These are phyloP conservation scores for Eimeria brunetti DNA, from an alignment of 169 alveolate species.

Conservation along the genomic window DNA sequence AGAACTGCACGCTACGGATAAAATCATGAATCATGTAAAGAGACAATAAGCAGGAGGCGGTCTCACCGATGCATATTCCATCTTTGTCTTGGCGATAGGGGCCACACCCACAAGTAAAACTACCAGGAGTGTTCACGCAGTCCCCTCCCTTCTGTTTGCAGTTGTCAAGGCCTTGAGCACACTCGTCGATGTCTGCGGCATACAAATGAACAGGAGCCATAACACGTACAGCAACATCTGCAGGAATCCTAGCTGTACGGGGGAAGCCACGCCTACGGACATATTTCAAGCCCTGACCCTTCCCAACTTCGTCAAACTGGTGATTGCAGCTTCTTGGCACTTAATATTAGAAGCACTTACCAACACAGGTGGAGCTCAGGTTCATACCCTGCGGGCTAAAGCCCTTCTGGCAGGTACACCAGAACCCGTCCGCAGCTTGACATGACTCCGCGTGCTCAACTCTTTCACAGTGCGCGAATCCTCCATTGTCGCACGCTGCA, in stretches of 20 bases:
- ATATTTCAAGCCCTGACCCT: background rate
- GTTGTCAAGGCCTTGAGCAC: conserved; percentile 46
- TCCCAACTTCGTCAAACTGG: background rate
- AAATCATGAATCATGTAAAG: background rate
- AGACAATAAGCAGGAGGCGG: background rate
- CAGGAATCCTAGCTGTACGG: background rate
- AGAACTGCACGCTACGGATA: background rate
- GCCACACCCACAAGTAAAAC: conserved; percentile 66
- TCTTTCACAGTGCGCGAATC: background rate
- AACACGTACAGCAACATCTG: background rate
- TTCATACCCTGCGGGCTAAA: conserved; percentile 28
- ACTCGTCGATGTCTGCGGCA: conserved; percentile 56
- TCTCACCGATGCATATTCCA: conserved; percentile 54
- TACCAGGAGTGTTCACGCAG: conserved; percentile 64
- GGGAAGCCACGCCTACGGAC: background rate
- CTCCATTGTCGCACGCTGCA: conserved; percentile 58
- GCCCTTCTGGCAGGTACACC: conserved; percentile 59
- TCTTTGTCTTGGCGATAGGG: conserved; percentile 20
- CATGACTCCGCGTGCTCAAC: conserved; percentile 53
- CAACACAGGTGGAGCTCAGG: conserved; percentile 34
- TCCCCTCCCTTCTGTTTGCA: conserved; percentile 53
- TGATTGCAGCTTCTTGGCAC: background rate
- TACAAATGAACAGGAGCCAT: background rate
- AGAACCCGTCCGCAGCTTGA: conserved; percentile 33
- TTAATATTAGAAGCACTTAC: background rate